Evolutionary conservation across 352 stramenopile genomes (phyloP).

Genomic region (Globisporangium nagaii): DNA sequence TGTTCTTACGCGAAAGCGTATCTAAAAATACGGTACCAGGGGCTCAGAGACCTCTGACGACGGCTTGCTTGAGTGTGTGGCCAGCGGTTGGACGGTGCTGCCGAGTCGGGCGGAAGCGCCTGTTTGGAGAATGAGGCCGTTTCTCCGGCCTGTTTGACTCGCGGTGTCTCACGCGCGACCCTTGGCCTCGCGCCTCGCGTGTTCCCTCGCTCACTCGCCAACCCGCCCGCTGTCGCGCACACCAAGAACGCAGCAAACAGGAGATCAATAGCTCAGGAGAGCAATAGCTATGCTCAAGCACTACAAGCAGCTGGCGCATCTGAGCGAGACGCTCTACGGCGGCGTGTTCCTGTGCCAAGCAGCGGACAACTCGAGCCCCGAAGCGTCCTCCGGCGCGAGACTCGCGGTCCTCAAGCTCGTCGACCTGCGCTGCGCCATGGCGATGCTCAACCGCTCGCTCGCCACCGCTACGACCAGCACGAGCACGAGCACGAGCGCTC

Average conservation of each 20-base stretch:
- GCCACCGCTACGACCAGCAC: neutral
- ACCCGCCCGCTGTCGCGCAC: neutral
- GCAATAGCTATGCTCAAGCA: neutral
- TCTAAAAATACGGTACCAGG: too few relatives aligned
- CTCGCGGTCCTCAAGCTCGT: conserved; percentile 1
- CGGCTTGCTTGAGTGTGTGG: too few relatives aligned
- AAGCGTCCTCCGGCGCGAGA: neutral
- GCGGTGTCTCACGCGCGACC: too few relatives aligned
- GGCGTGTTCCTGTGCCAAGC: conserved; percentile 1
- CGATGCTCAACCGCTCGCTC: neutral
- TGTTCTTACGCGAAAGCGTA: too few relatives aligned
- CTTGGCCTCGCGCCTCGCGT: too few relatives aligned
- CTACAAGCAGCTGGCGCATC: conserved; percentile 1
- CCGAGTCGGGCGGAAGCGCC: too few relatives aligned
- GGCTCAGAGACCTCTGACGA: too few relatives aligned
- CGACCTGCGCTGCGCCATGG: neutral
- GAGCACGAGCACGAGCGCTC: neutral
- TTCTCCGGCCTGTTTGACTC: too few relatives aligned
- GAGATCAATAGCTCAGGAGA: too few relatives aligned
- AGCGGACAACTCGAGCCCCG: neutral
- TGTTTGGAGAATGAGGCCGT: too few relatives aligned
- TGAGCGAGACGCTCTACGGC: neutral
- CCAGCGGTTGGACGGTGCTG: too few relatives aligned
- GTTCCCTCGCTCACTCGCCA: too few relatives aligned
- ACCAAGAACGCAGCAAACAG: neutral